These are phyloP conservation scores for Areca catechu DNA, from an alignment of 176 grass and related monocot species.

Conservation along the genomic window DNA sequence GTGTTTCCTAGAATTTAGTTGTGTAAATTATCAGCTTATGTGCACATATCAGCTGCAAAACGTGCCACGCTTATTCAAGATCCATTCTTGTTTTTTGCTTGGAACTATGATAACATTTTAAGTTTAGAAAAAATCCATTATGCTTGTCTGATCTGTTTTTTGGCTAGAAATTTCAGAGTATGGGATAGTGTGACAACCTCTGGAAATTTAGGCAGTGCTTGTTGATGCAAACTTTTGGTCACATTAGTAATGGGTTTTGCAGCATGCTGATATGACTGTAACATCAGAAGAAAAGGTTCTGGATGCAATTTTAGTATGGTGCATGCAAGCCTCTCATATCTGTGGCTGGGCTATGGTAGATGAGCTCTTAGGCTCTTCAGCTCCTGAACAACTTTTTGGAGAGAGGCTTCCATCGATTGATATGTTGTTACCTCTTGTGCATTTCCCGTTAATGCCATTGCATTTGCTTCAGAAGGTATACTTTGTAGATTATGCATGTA, in stretches of 20 bases:
- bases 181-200: too few species aligned
- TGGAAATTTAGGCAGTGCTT: too few species aligned
- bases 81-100: too few species aligned
- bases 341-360: slow-evolving; percentile 61
- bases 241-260: slow-evolving; percentile 33
- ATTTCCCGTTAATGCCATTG: slow-evolving; percentile 65
- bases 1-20: too few species aligned
- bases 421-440: slow-evolving; percentile 63
- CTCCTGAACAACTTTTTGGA: slow-evolving; percentile 55
- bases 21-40: too few species aligned
- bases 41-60: too few species aligned
- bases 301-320: slow-evolving; percentile 83
- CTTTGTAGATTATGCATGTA: background rate
- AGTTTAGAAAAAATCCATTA: too few species aligned
- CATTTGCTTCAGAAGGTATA: slow-evolving; percentile 51
- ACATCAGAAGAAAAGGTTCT: slow-evolving; percentile 95
- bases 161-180: too few species aligned
- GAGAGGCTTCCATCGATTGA: slow-evolving; percentile 46
- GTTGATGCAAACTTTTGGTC: background rate
- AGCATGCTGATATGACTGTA: slow-evolving; percentile 92
- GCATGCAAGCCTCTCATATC: slow-evolving; percentile 47
- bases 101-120: too few species aligned
- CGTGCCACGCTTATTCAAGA: too few species aligned
- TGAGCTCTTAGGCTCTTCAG: slow-evolving; percentile 46
- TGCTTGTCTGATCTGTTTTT: too few species aligned